phyloP scores from a whole-genome alignment of 2,329 filamentous ascomycete genomes.

The Lasiodiplodia sp. region DNA sequence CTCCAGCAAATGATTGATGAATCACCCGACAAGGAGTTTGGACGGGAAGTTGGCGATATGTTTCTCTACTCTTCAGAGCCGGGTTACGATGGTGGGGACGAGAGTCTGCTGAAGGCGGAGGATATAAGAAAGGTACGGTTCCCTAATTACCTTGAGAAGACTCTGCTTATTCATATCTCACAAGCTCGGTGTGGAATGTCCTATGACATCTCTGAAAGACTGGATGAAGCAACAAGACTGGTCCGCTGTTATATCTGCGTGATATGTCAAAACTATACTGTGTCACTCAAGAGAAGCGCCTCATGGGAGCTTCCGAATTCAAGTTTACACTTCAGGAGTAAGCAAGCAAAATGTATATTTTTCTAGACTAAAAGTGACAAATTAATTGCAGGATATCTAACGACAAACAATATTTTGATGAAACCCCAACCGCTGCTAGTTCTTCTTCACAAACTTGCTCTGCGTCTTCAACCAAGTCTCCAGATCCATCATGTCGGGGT shows the following conservation, averaged over 20 bases:
- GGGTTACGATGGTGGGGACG: slow-evolving; percentile 57
- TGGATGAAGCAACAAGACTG: slow-evolving; percentile 42
- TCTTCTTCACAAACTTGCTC: slow-evolving; percentile 33
- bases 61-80: slow-evolving; percentile 57
- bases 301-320: too few species aligned
- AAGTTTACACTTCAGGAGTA: too few species aligned
- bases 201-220: slow-evolving; percentile 41
- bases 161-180: not conserved
- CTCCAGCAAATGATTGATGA: slow-evolving; percentile 52
- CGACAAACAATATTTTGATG: too few species aligned
- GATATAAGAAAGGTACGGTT: slow-evolving; percentile 13
- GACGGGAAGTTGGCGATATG: slow-evolving; percentile 57
- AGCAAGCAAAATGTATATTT: too few species aligned
- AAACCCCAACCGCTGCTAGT: not conserved
- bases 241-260: slow-evolving; percentile 31
- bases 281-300: too few species aligned
- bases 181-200: slow-evolving; percentile 53
- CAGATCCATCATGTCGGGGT: slow-evolving; percentile 58
- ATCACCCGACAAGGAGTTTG: slow-evolving; percentile 51
- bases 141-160: slow-evolving; percentile 34
- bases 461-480: slow-evolving; percentile 55
- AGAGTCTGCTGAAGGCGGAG: not conserved
- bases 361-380: too few species aligned
- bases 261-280: not conserved
- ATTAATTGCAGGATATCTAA: too few species aligned